Percentiles rank a stretch among this genome's conserved stretches.
These are phyloP conservation scores for Asterochloris erici DNA, from an alignment of 139 green algal genomes.

Conservation along the genomic window DNA sequence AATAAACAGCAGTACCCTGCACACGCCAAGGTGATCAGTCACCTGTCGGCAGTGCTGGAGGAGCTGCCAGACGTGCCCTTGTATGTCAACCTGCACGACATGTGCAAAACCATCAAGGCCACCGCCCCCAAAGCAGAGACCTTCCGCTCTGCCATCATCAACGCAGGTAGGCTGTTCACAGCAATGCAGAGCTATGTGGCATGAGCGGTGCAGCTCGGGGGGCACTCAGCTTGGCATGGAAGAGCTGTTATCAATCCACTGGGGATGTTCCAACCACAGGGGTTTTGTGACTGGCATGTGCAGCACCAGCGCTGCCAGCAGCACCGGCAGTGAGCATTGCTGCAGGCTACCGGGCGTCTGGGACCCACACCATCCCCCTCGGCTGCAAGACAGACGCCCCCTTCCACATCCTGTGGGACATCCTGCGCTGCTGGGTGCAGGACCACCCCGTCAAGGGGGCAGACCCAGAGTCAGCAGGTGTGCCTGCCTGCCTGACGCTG, in stretches of 20 bases:
- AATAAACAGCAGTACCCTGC: conserved; percentile 24
- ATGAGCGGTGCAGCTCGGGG: too few species aligned
- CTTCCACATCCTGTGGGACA: conserved; percentile 77
- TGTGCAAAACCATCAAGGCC: conserved; percentile 73
- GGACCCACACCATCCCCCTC: conserved; percentile 82
- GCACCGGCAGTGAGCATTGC: not conserved
- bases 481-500: not conserved
- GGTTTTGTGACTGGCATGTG: too few species aligned
- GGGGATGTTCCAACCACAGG: too few species aligned
- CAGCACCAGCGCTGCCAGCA: too few species aligned
- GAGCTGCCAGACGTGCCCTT: conserved; percentile 84
- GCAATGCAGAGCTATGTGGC: too few species aligned
- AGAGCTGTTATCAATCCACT: too few species aligned
- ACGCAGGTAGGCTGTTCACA: conserved; percentile 42
- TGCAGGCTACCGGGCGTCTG: conserved; percentile 67
- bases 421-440: conserved; percentile 80
- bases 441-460: conserved; percentile 58
- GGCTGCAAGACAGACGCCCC: conserved; percentile 96
- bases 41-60: conserved; percentile 73
- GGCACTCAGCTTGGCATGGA: too few species aligned
- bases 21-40: conserved; percentile 65
- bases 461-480: conserved; percentile 39
- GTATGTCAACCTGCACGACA: conserved; percentile 77
- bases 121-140: conserved; percentile 58
- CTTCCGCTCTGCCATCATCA: conserved; percentile 88